These are phyloP conservation scores for Scedosporium dehoogii DNA, from an alignment of 2,329 filamentous ascomycete species.

Conservation along the genomic window DNA sequence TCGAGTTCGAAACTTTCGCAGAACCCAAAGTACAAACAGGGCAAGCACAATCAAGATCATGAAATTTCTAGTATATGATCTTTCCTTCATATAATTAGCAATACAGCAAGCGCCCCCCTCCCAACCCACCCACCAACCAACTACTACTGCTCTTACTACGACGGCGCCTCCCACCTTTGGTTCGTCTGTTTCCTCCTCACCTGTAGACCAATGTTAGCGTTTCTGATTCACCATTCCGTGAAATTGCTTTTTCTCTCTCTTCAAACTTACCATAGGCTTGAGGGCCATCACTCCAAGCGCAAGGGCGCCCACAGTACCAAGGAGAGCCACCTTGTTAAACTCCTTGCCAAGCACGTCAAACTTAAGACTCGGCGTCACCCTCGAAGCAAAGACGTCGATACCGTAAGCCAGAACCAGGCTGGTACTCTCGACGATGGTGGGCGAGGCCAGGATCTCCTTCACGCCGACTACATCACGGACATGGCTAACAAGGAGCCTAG, in stretches of 20 bases:
- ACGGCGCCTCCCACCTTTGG: slow-evolving; percentile 42
- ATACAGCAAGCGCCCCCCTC: too few species aligned
- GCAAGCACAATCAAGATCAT: too few species aligned
- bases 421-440: slow-evolving; percentile 83
- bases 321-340: slow-evolving; percentile 81
- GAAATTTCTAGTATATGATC: too few species aligned
- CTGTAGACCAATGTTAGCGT: slow-evolving; percentile 22
- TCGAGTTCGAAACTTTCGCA: too few species aligned
- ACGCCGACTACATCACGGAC: slow-evolving; percentile 72
- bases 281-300: slow-evolving; percentile 66
- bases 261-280: slow-evolving; percentile 68
- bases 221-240: slow-evolving; percentile 15
- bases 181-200: slow-evolving; percentile 61
- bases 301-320: slow-evolving; percentile 75
- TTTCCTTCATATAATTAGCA: too few species aligned
- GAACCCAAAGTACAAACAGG: too few species aligned
- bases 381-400: slow-evolving; percentile 77
- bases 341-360: slow-evolving; percentile 92
- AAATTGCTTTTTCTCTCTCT: slow-evolving; percentile 2
- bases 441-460: slow-evolving; percentile 59
- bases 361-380: slow-evolving; percentile 74
- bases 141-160: not conserved
- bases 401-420: slow-evolving; percentile 84
- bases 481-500: slow-evolving; percentile 71
- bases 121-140: not conserved